A percentile compares a stretch with the other conserved stretches of the same genome.
Evolutionary conservation across 257 asterid species (phyloP).

Genomic region (Salvia hispanica): DNA sequence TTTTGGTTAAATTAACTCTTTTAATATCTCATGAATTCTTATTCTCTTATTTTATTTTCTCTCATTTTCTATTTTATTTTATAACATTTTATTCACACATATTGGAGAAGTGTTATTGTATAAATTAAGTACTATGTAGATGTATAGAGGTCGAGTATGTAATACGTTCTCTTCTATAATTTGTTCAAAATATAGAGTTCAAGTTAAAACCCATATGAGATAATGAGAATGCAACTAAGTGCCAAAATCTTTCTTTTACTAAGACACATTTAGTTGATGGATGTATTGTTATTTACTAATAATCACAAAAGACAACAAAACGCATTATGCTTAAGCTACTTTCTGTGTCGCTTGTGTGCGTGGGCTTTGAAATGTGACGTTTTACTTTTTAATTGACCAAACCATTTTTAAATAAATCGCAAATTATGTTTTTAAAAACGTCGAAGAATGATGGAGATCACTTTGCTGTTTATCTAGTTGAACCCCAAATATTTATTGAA

Average conservation of each 20-base stretch:
- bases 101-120: no score
- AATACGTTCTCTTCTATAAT: no score
- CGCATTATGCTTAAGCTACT: constrained; percentile 21
- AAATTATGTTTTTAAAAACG: neutral
- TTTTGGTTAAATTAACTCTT: no score
- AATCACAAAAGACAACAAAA: constrained; percentile 25
- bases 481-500: neutral
- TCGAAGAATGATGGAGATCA: neutral
- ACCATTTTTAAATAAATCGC: neutral
- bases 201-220: neutral
- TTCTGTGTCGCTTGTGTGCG: constrained; percentile 21
- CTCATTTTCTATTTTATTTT: no score
- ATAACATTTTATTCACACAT: no score
- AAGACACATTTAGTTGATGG: constrained; percentile 23
- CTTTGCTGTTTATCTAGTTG: neutral
- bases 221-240: constrained; percentile 12
- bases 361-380: constrained; percentile 11
- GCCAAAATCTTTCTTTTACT: constrained; percentile 35
- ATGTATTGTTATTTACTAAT: constrained; percentile 11
- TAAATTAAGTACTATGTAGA: no score
- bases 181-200: no score
- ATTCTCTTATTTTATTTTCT: no score
- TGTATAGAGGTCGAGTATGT: no score
- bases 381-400: neutral
- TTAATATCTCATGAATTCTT: no score